These are phyloP conservation scores for Ampelocalamus luodianensis DNA, from an alignment of 176 grass and related monocot genomes.

Conservation along the genomic window DNA sequence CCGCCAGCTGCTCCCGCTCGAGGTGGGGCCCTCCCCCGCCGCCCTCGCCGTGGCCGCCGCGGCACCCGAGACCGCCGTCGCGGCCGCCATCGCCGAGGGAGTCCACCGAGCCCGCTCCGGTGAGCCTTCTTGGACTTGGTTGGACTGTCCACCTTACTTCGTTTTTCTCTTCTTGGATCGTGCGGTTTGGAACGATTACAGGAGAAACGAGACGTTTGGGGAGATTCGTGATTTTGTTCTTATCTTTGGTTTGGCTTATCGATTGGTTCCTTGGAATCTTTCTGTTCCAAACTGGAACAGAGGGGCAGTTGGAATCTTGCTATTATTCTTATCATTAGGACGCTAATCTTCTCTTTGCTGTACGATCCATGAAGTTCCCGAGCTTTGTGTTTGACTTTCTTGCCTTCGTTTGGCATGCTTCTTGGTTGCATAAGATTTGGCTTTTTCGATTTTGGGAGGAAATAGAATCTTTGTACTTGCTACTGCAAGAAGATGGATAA, in stretches of 20 bases:
- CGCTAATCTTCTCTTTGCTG: slow-evolving; percentile 15
- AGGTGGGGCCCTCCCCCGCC: background rate
- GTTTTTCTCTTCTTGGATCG: background rate
- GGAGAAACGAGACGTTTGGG: too few relatives aligned
- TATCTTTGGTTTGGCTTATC: background rate
- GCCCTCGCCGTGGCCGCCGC: background rate
- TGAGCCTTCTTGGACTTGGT: slow-evolving; percentile 6
- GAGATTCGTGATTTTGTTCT: slow-evolving; percentile 37
- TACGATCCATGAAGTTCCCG: slow-evolving; percentile 18
- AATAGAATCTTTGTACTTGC: slow-evolving; percentile 30
- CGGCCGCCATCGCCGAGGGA: slow-evolving; percentile 43
- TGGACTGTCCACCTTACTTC: background rate
- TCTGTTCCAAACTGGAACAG: slow-evolving; percentile 36
- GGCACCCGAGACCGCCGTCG: slow-evolving; percentile 29
- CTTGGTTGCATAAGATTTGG: slow-evolving; percentile 12
- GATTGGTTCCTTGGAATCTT: slow-evolving; percentile 34
- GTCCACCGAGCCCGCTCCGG: slow-evolving; percentile 52
- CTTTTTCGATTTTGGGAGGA: background rate
- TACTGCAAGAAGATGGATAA: slow-evolving; percentile 26
- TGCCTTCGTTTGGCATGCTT: slow-evolving; percentile 35
- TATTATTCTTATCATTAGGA: slow-evolving; percentile 31
- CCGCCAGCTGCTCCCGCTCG: slow-evolving; percentile 45
- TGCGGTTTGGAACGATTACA: background rate
- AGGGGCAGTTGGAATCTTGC: slow-evolving; percentile 41
- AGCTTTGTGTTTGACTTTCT: slow-evolving; percentile 43